Evolutionary conservation across 345 rosid species (phyloP).

Genomic region (Erucastrum elatum): DNA sequence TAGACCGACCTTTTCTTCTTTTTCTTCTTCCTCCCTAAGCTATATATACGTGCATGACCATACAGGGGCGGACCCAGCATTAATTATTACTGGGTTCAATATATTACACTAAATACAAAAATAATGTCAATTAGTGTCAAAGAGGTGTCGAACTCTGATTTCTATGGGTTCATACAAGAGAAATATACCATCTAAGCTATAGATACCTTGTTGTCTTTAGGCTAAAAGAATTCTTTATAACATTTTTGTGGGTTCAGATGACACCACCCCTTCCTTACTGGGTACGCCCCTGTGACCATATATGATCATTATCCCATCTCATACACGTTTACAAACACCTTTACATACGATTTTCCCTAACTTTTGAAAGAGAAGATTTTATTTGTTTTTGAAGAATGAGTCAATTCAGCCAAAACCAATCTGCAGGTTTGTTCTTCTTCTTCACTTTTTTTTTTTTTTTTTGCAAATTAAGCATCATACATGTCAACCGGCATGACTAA

Average conservation of each 20-base stretch:
- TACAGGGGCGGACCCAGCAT: neutral
- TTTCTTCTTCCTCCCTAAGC: neutral
- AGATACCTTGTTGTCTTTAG: too few relatives aligned
- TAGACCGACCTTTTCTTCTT: constrained; percentile 29
- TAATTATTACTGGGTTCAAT: too few relatives aligned
- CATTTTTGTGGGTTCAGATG: too few relatives aligned
- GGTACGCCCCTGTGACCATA: too few relatives aligned
- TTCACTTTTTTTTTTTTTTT: neutral
- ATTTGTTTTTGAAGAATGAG: constrained; percentile 23
- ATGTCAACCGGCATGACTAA: neutral
- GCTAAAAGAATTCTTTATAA: too few relatives aligned
- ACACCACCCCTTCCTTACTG: too few relatives aligned
- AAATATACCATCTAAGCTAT: too few relatives aligned
- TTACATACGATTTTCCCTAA: neutral
- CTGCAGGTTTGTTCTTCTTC: constrained; percentile 28
- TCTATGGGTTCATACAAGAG: too few relatives aligned
- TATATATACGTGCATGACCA: neutral
- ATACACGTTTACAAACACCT: neutral
- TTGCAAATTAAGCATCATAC: neutral
- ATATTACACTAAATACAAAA: too few relatives aligned
- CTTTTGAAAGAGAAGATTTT: neutral
- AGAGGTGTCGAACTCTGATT: too few relatives aligned
- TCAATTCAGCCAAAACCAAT: constrained; percentile 33
- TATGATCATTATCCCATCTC: neutral
- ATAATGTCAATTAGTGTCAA: too few relatives aligned